These are phyloP conservation scores for Arthrobotrys entomopaga DNA, from an alignment of 2,329 filamentous ascomycete genomes.

Conservation along the genomic window DNA sequence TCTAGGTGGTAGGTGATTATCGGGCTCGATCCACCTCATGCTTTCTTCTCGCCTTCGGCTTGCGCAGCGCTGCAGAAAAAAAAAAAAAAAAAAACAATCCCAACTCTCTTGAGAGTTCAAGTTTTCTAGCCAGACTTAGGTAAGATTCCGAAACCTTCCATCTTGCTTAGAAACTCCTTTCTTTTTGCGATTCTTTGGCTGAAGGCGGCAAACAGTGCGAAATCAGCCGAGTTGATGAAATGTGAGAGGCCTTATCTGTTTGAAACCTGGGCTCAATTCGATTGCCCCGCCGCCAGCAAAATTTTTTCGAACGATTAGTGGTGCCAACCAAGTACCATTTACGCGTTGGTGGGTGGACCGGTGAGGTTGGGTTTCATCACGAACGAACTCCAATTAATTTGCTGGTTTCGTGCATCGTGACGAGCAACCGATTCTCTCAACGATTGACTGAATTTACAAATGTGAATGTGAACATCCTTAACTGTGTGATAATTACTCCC, in stretches of 20 bases:
- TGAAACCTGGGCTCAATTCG: slow-evolving; percentile 46
- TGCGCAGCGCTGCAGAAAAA: neutral
- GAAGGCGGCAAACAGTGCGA: slow-evolving; percentile 32
- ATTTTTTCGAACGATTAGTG: slow-evolving; percentile 19
- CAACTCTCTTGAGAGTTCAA: neutral
- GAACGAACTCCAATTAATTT: slow-evolving; percentile 29
- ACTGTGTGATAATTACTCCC: too few relatives aligned
- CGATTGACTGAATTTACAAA: neutral
- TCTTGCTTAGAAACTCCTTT: neutral
- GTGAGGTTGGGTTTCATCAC: slow-evolving; percentile 15
- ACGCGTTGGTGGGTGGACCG: slow-evolving; percentile 42
- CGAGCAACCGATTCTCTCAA: slow-evolving; percentile 10
- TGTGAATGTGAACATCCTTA: too few relatives aligned
- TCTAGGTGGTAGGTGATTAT: neutral
- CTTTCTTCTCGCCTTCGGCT: neutral
- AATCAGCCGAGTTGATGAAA: slow-evolving; percentile 38
- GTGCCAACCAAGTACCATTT: slow-evolving; percentile 24
- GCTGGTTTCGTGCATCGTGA: slow-evolving; percentile 43
- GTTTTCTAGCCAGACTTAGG: neutral
- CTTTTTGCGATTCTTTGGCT: slow-evolving; percentile 6
- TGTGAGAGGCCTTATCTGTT: slow-evolving; percentile 33
- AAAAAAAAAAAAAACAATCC: neutral
- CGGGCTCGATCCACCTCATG: slow-evolving; percentile 31
- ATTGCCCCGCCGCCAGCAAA: slow-evolving; percentile 43
- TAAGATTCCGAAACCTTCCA: neutral